phyloP scores from a whole-genome alignment of 345 rosid species.

The Psidium friedrichsthalianum region DNA sequence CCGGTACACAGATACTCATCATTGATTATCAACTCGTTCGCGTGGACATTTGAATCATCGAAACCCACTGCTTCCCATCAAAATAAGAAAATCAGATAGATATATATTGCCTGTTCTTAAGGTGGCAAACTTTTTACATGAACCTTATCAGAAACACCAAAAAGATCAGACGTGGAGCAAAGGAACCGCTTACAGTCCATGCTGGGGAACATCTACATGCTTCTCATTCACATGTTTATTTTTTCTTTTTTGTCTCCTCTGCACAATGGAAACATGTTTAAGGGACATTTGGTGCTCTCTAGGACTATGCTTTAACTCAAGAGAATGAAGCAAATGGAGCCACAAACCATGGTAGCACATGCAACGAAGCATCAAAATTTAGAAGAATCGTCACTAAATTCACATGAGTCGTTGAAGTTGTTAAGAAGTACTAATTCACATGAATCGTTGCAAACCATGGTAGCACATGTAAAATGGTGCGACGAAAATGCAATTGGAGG shows the following conservation, averaged over 20 bases:
- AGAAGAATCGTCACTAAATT: not conserved
- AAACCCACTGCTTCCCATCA: conserved; percentile 41
- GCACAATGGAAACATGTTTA: not conserved
- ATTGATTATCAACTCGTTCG: conserved; percentile 62
- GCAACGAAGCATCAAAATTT: not conserved
- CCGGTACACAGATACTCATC: conserved; percentile 62
- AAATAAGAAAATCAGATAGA: not conserved
- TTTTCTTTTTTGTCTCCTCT: not conserved
- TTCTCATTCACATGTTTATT: not conserved
- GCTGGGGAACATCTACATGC: no score
- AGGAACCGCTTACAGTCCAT: not conserved
- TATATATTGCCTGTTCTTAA: not conserved
- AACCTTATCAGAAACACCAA: not conserved
- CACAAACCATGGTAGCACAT: not conserved
- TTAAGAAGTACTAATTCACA: not conserved
- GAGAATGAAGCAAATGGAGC: not conserved
- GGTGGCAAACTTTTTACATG: not conserved
- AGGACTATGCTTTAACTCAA: not conserved
- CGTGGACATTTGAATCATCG: conserved; percentile 43
- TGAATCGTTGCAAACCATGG: not conserved
- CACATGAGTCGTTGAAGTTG: not conserved
- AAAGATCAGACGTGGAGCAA: not conserved
- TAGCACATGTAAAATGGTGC: not conserved
- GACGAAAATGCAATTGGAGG: not conserved
- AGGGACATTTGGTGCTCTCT: not conserved